Evolutionary conservation across 139 green algal species (phyloP), one percentile per base, ranked within the genome.

Genomic region (Coelastrella sp.): DNA sequence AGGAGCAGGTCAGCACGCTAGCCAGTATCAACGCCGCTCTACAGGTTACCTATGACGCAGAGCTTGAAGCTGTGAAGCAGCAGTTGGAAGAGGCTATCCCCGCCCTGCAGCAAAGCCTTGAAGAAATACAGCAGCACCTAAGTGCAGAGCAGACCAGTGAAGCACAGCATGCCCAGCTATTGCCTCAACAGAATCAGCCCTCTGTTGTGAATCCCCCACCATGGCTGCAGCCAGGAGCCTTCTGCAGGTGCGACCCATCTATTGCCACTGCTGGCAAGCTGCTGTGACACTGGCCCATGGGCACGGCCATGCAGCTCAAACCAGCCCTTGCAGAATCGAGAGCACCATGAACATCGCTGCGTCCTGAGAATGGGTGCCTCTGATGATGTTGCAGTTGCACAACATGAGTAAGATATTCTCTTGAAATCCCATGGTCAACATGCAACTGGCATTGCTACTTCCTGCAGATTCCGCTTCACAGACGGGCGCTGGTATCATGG

Each of bases 401-500:
- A 53, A 8, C 45, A 21, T 53, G 45, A 53, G 11, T 53, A 53
- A 8, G 8, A 53, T n/a, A n/a, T n/a, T n/a, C n/a, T n/a, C n/a
- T n/a, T n/a, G n/a, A 11, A 8, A 53, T 11, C 11, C 11, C 11
- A 53, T 53, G 45, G 11, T 21, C 45, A 11, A 53, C 45, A 53
- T 8, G 45, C 45, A 53, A 8, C 45, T 11, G 11, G 45, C 45
- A 53, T 53, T 53, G 45, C 45, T 59, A 6, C 30, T 15, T 19
- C 41, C 66, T 34, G 68, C 68, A 64, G 72, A 23, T 80, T 80
- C 32, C 45, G 72, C 9, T 80, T 50, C 45, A 41, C 51, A 15
- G 34, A 80, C n/a, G 72, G 72, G 5, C 72, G 40, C 1, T 80
- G 72, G 72, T 80, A 66, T 35, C 72, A 64, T 48, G 72, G 72